These are phyloP conservation scores for Monilinia laxa DNA, from an alignment of 2,329 filamentous ascomycete genomes.

Conservation along the genomic window DNA sequence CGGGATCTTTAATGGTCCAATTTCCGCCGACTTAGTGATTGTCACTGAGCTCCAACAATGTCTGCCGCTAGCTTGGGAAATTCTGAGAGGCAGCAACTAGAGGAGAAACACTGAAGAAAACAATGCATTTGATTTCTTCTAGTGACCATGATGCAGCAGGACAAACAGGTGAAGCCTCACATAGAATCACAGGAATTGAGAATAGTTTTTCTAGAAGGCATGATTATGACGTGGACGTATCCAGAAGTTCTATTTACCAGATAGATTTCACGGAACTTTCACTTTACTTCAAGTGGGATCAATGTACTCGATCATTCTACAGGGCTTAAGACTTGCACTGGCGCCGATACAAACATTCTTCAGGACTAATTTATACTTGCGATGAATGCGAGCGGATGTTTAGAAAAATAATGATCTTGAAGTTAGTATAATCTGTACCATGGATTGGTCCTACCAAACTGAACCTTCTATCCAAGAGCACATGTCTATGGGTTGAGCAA, in stretches of 20 bases:
- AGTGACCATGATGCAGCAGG: no score
- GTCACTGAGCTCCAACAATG: neutral
- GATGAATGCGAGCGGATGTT: constrained; percentile 12
- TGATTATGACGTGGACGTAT: no score
- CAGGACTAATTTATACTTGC: neutral
- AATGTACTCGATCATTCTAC: neutral
- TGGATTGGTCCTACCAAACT: neutral
- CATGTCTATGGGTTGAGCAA: neutral
- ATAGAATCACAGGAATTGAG: neutral
- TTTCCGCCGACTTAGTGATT: neutral
- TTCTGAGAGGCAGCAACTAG: neutral
- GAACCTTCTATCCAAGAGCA: neutral
- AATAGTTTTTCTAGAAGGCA: neutral
- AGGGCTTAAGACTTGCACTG: constrained; percentile 2
- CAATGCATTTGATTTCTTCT: neutral
- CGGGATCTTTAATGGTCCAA: neutral
- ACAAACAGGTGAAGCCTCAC: neutral
- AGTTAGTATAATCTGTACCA: neutral
- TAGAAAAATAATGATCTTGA: constrained; percentile 11
- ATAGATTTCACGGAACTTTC: neutral
- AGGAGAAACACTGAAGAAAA: neutral
- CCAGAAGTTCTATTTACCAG: neutral
- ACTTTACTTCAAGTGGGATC: neutral
- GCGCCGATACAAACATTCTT: constrained; percentile 10
- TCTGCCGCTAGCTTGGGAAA: neutral